These are phyloP conservation scores for Coemansia sp. DNA, from an alignment of 192 early-diverging fungal species.

Conservation along the genomic window DNA sequence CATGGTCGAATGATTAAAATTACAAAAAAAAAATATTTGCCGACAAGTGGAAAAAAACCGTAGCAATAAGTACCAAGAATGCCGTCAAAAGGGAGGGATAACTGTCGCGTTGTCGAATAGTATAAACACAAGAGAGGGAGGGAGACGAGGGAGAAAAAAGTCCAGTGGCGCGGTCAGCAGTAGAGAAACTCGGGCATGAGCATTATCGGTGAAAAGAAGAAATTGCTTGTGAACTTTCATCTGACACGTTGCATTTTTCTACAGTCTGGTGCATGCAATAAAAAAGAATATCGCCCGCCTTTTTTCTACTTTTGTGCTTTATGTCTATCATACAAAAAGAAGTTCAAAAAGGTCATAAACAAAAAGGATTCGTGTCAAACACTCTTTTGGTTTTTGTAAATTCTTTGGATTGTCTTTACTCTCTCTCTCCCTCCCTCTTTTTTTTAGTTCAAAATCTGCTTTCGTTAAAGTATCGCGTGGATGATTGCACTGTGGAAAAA, in stretches of 20 bases:
- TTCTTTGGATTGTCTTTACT: not conserved
- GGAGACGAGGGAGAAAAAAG: not conserved
- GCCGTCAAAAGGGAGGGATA: not conserved
- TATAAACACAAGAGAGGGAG: not conserved
- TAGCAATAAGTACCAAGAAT: not conserved
- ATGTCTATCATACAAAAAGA: too few species aligned
- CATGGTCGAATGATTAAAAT: not conserved
- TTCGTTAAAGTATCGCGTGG: not conserved
- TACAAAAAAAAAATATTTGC: not conserved
- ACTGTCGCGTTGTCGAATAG: not conserved
- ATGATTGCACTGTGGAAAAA: not conserved
- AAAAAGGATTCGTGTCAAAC: too few species aligned
- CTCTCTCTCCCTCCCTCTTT: not conserved
- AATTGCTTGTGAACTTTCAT: too few species aligned
- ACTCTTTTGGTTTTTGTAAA: too few species aligned
- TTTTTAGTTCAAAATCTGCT: not conserved
- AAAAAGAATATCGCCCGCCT: too few species aligned
- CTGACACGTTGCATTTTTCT: too few species aligned
- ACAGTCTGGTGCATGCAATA: too few species aligned
- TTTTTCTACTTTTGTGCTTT: too few species aligned
- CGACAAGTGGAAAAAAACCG: not conserved
- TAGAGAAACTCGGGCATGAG: too few species aligned
- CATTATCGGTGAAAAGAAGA: too few species aligned
- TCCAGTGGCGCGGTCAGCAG: too few species aligned
- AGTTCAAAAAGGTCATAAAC: too few species aligned